These are phyloP conservation scores for Jatropha podagrica DNA, from an alignment of 441 rosid genomes.

Conservation along the genomic window DNA sequence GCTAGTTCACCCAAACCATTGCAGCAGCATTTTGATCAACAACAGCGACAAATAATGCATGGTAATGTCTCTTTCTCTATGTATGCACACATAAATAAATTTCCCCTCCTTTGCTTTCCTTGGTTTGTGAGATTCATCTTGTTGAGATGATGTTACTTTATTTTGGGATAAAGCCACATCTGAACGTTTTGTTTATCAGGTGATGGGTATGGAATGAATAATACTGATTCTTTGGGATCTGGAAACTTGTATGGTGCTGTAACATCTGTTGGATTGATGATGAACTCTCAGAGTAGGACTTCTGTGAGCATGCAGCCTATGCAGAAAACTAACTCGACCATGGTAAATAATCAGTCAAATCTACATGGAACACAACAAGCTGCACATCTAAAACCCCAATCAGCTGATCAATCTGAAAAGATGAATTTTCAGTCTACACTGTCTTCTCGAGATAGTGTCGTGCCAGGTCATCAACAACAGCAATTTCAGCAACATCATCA, in stretches of 20 bases:
- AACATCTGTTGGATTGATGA: slow-evolving; percentile 61
- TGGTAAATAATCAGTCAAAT: slow-evolving; percentile 54
- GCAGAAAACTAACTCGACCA: slow-evolving; percentile 52
- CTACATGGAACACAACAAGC: slow-evolving; percentile 49
- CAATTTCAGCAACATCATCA: slow-evolving; percentile 70
- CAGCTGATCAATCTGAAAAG: slow-evolving; percentile 54
- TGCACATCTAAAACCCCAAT: slow-evolving; percentile 46
- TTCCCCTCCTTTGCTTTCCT: slow-evolving; percentile 5
- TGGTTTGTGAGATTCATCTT: neutral
- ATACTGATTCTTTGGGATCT: slow-evolving; percentile 64
- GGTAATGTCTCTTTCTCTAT: slow-evolving; percentile 45
- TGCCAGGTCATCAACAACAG: slow-evolving; percentile 72
- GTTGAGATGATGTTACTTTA: neutral
- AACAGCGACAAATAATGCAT: slow-evolving; percentile 61
- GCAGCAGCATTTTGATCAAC: slow-evolving; percentile 77
- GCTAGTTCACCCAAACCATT: slow-evolving; percentile 64
- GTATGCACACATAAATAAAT: too few species aligned
- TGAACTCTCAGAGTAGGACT: slow-evolving; percentile 61
- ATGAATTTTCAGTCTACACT: slow-evolving; percentile 48
- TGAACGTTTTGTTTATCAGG: slow-evolving; percentile 47
- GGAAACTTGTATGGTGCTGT: slow-evolving; percentile 68
- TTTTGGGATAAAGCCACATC: slow-evolving; percentile 5
- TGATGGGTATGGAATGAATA: slow-evolving; percentile 72
- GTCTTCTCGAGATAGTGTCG: slow-evolving; percentile 43
- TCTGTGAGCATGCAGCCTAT: slow-evolving; percentile 59